Percentiles rank a stretch among this genome's conserved stretches.
These are phyloP conservation scores for thale cress (Arabidopsis thaliana) DNA, from an alignment of 345 rosid species.

Conservation along the genomic window DNA sequence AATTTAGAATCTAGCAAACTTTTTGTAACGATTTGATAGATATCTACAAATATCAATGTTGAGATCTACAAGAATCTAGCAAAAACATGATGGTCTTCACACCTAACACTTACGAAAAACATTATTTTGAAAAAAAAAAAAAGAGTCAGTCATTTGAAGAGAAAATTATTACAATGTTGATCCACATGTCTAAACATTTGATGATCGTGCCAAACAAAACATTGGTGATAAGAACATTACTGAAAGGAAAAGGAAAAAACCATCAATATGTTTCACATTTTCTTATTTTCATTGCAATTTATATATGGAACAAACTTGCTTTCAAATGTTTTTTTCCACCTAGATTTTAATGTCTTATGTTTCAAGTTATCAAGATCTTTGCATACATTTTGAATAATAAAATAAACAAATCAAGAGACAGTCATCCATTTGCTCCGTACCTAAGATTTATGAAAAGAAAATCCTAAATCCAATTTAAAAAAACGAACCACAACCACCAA, in stretches of 20 bases:
- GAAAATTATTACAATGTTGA: constrained; percentile 10
- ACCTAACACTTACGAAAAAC: background rate
- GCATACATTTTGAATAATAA: no score
- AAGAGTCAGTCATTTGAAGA: background rate
- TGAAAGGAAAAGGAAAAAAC: background rate
- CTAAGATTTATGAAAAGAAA: no score
- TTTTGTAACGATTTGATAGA: background rate
- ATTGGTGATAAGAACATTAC: background rate
- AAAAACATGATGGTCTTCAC: background rate
- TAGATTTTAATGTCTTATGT: no score
- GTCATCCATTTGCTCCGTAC: no score
- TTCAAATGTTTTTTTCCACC: background rate
- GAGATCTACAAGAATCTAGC: no score
- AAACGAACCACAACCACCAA: no score
- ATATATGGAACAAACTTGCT: background rate
- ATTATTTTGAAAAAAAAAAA: no score
- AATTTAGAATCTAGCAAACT: constrained; percentile 4
- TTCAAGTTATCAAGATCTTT: no score
- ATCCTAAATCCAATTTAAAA: no score
- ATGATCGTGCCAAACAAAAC: background rate
- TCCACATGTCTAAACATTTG: background rate
- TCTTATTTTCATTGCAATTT: background rate
- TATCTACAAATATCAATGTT: background rate
- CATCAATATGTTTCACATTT: constrained; percentile 15
- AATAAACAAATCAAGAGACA: no score